Conservation (phyloP, 345 rosid species). For the Eutrema heterophyllum region DNA sequence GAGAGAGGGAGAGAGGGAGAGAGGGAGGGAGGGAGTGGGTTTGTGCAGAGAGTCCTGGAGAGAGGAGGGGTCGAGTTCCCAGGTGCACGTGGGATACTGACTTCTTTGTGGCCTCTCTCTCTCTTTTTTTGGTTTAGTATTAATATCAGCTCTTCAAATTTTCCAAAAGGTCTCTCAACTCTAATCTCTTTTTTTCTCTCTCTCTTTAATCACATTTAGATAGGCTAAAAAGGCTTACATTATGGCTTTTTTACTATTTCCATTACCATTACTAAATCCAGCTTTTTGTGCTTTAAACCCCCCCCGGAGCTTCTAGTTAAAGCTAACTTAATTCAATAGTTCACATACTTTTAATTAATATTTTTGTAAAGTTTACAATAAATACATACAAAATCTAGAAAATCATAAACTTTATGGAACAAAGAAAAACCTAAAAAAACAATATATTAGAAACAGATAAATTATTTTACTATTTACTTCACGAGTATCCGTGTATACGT, state of each 20-base stretch:
- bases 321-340: not conserved
- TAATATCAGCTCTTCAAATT: not conserved
- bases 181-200: not conserved
- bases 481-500: no score
- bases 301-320: not conserved
- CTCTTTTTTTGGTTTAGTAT: not conserved
- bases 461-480: no score
- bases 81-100: conserved; percentile 65
- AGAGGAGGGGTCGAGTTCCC: conserved; percentile 43
- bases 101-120: conserved; percentile 23
- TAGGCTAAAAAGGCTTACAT: not conserved
- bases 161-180: conserved; percentile 2
- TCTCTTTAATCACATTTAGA: not conserved
- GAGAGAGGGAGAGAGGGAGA: conserved; percentile 28
- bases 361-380: no score
- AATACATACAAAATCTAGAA: no score
- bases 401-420: no score
- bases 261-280: not conserved
- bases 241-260: not conserved
- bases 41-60: conserved; percentile 17
- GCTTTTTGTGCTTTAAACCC: not conserved
- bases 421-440: no score
- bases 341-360: no score
- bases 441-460: no score
- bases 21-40: conserved; percentile 16